Percentiles rank a stretch among this genome's conserved stretches.
These are phyloP conservation scores for Hippophae rhamnoides DNA, from an alignment of 306 rosid species.

Conservation along the genomic window DNA sequence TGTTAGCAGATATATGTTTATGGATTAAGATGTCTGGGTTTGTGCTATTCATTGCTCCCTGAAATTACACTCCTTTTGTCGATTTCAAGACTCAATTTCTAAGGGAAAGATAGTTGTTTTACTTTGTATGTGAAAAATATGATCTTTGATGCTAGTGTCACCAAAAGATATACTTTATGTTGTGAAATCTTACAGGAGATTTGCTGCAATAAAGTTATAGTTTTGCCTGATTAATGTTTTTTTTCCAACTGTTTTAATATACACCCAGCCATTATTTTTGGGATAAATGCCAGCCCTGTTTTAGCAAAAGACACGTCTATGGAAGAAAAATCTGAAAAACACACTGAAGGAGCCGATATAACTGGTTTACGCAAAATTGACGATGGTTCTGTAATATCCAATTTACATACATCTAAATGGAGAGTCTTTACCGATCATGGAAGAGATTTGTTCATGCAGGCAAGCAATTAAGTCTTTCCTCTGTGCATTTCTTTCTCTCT, in stretches of 20 bases:
- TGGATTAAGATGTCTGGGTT: no score
- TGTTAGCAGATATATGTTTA: no score
- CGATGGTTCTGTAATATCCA: constrained; percentile 76
- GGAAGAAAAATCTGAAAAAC: constrained; percentile 35
- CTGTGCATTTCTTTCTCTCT: constrained; percentile 4
- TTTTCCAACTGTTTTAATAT: constrained; percentile 13
- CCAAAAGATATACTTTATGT: no score
- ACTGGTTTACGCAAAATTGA: constrained; percentile 55
- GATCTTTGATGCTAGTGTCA: no score
- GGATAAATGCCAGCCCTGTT: constrained; percentile 51
- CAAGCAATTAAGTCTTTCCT: constrained; percentile 13
- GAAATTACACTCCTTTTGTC: no score
- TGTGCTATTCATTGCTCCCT: no score
- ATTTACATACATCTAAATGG: constrained; percentile 93
- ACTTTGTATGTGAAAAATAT: no score
- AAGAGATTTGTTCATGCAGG: constrained; percentile 70
- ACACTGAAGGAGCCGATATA: constrained; percentile 23
- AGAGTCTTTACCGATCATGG: constrained; percentile 80
- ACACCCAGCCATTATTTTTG: constrained; percentile 45
- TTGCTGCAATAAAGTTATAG: background rate
- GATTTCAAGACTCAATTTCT: no score
- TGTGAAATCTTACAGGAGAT: background rate
- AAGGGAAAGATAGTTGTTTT: no score
- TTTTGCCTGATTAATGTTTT: no score
- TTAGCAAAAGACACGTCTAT: constrained; percentile 47